phyloP scores from a whole-genome alignment of 78 protist species.

The Polysphondylium violaceum region DNA sequence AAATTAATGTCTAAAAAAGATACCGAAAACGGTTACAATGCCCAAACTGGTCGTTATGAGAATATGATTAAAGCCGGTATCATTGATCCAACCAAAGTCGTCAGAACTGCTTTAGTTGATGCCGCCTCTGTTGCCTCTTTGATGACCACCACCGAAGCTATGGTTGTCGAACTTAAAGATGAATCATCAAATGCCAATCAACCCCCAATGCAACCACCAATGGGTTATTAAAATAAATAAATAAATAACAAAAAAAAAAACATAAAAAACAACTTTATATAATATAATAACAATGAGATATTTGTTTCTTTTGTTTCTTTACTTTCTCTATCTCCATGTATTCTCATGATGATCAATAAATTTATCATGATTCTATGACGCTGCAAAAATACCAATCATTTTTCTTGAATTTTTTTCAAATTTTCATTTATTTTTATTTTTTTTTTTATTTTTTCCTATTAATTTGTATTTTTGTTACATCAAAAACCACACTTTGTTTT shows the following conservation, averaged over 20 bases:
- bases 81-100: constrained; percentile 99
- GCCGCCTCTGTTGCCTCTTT: constrained; percentile 96
- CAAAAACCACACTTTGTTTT: too few relatives aligned
- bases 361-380: too few relatives aligned
- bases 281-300: too few relatives aligned
- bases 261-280: not conserved
- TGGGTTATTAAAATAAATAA: constrained; percentile 31
- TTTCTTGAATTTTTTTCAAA: too few relatives aligned
- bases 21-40: constrained; percentile 92
- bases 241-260: too few relatives aligned
- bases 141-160: constrained; percentile 96
- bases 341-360: too few relatives aligned
- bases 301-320: too few relatives aligned
- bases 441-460: too few relatives aligned
- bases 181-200: not conserved
- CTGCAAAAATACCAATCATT: too few relatives aligned
- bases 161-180: constrained; percentile 74
- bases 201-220: constrained; percentile 35
- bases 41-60: constrained; percentile 89
- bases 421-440: too few relatives aligned
- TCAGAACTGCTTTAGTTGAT: constrained; percentile 94
- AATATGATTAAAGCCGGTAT: constrained; percentile 97
- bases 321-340: too few relatives aligned
- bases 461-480: too few relatives aligned
- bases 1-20: constrained; percentile 89